These are phyloP conservation scores for Leccinum disarticulatum DNA, from an alignment of 768 basidiomycete genomes.

Conservation along the genomic window DNA sequence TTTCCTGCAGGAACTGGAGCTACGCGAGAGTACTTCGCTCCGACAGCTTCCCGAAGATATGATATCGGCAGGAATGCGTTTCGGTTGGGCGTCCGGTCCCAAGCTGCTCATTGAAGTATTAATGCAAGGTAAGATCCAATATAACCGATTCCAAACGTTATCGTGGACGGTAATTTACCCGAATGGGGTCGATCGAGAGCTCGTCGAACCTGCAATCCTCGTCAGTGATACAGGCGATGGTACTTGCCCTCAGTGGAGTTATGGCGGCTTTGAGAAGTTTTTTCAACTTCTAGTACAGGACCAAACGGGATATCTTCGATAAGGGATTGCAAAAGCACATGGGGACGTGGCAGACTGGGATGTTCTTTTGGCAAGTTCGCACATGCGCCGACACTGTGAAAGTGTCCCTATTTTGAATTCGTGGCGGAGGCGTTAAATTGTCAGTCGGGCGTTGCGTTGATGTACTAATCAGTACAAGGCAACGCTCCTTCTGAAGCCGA, in stretches of 20 bases:
- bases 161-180: not conserved
- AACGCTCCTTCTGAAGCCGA: slow-evolving; percentile 48
- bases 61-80: slow-evolving; percentile 64
- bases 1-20: slow-evolving; percentile 67
- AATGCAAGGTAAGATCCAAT: slow-evolving; percentile 50
- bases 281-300: slow-evolving; percentile 53
- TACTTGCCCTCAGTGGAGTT: slow-evolving; percentile 62
- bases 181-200: slow-evolving; percentile 35
- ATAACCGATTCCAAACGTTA: not conserved
- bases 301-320: slow-evolving; percentile 73
- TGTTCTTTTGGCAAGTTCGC: slow-evolving; percentile 74
- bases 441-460: slow-evolving; percentile 4
- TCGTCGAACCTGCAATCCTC: slow-evolving; percentile 63
- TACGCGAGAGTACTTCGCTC: slow-evolving; percentile 70
- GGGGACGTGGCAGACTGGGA: slow-evolving; percentile 71
- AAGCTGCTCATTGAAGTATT: slow-evolving; percentile 54
- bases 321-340: slow-evolving; percentile 64
- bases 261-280: slow-evolving; percentile 68
- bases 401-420: slow-evolving; percentile 6
- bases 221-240: slow-evolving; percentile 56
- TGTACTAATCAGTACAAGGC: slow-evolving; percentile 42
- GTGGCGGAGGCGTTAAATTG: not conserved
- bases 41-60: slow-evolving; percentile 80
- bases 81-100: slow-evolving; percentile 74
- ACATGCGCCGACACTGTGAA: not conserved